These are phyloP conservation scores for Silene coronaria DNA, from an alignment of 179 eudicot genomes.

Conservation along the genomic window DNA sequence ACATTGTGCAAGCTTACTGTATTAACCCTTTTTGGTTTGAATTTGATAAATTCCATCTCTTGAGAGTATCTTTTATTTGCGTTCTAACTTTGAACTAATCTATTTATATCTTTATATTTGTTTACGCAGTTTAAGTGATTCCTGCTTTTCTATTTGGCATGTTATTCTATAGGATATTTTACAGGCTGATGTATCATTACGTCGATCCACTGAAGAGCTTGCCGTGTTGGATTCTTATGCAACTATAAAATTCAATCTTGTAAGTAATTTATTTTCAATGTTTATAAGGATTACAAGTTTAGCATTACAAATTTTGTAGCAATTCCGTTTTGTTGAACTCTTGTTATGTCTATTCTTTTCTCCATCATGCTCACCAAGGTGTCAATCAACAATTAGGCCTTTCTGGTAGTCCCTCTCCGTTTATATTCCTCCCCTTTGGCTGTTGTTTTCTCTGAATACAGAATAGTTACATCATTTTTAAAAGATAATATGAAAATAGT, in stretches of 20 bases:
- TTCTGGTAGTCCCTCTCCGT: neutral
- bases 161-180: constrained; percentile 58
- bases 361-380: neutral
- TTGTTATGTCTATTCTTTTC: neutral
- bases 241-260: constrained; percentile 78
- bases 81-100: too few relatives aligned
- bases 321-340: neutral
- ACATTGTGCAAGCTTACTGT: too few relatives aligned
- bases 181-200: constrained; percentile 60
- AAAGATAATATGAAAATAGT: neutral
- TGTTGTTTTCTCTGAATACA: neutral
- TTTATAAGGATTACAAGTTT: neutral
- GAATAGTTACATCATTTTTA: neutral
- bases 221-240: constrained; percentile 62
- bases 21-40: neutral
- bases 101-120: neutral
- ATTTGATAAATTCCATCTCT: neutral
- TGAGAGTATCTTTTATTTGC: neutral
- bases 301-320: neutral
- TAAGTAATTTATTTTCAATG: constrained; percentile 37
- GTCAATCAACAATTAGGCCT: neutral
- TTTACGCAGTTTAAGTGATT: neutral
- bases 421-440: neutral
- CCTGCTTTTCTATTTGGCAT: constrained; percentile 11
- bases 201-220: constrained; percentile 65